Percentiles rank a stretch among this genome's conserved stretches.
Evolutionary conservation across 1,284 basidiomycete genomes (phyloP).

Genomic region (Ganoderma boninense): DNA sequence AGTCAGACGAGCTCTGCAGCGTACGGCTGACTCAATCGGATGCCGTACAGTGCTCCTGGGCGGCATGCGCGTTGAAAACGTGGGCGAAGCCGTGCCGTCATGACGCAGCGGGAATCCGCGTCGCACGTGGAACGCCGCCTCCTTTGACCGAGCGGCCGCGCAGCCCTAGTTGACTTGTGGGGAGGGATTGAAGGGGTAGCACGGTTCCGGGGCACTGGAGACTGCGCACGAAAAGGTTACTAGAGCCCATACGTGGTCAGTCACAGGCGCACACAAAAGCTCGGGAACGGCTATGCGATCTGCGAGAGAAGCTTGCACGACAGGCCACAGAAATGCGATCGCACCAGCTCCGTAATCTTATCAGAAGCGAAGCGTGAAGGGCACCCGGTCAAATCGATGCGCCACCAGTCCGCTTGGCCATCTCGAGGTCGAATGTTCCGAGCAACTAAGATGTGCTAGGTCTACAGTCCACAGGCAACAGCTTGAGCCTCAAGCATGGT

Average conservation of each 20-base stretch:
- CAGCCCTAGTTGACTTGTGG: conserved; percentile 16
- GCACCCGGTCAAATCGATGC: conserved; percentile 13
- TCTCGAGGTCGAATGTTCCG: neutral
- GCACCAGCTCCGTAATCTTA: conserved; percentile 23
- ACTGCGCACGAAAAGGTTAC: conserved; percentile 20
- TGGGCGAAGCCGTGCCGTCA: conserved; percentile 20
- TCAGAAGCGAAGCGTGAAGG: conserved; percentile 14
- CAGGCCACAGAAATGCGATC: conserved; percentile 11
- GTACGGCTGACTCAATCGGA: conserved; percentile 18
- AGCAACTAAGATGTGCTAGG: neutral
- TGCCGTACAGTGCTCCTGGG: conserved; percentile 18
- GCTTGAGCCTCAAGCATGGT: neutral
- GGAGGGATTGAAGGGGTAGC: conserved; percentile 26
- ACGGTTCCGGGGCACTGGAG: conserved; percentile 28
- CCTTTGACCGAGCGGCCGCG: conserved; percentile 11
- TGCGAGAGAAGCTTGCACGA: conserved; percentile 26
- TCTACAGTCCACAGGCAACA: neutral
- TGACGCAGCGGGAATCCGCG: conserved; percentile 27
- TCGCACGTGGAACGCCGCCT: conserved; percentile 22
- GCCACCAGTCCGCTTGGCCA: neutral
- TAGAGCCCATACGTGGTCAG: conserved; percentile 20
- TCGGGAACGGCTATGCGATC: conserved; percentile 31
- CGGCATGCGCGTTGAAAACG: conserved; percentile 16
- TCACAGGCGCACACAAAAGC: conserved; percentile 31
- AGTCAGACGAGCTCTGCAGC: conserved; percentile 21